Evolutionary conservation across 768 basidiomycete genomes (phyloP).

Genomic region (Gloeopeniophorella convolvens): DNA sequence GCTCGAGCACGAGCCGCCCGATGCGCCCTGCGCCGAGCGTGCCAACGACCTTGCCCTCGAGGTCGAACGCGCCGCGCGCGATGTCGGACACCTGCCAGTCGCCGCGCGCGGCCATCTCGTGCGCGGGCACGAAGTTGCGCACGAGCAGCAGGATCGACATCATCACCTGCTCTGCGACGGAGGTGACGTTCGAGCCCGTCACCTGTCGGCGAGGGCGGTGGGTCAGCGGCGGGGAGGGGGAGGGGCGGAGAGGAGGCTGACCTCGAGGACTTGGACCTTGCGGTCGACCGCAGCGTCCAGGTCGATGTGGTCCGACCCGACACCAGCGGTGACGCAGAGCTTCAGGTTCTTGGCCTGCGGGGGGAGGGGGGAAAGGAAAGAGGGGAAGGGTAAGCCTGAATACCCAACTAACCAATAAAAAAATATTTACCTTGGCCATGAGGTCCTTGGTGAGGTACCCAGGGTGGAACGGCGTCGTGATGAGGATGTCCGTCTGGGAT

Average conservation of each 20-base stretch:
- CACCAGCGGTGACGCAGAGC: slow-evolving; percentile 84
- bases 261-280: slow-evolving; percentile 70
- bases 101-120: slow-evolving; percentile 33
- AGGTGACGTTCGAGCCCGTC: slow-evolving; percentile 39
- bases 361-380: not conserved
- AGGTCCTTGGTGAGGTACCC: slow-evolving; percentile 26
- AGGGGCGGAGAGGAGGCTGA: slow-evolving; percentile 33
- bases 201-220: too few relatives aligned
- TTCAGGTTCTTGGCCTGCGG: too few relatives aligned
- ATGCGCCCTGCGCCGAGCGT: too few relatives aligned
- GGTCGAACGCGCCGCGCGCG: slow-evolving; percentile 37
- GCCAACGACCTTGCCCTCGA: too few relatives aligned
- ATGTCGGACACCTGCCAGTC: slow-evolving; percentile 37
- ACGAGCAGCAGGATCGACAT: slow-evolving; percentile 40
- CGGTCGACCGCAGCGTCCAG: slow-evolving; percentile 76
- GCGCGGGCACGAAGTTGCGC: slow-evolving; percentile 38
- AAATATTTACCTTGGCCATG: slow-evolving; percentile 20
- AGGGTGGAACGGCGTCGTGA: slow-evolving; percentile 28
- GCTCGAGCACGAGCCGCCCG: too few relatives aligned
- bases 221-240: slow-evolving; percentile 35
- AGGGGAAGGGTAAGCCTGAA: rapidly evolving
- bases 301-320: slow-evolving; percentile 80
- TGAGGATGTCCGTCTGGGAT: slow-evolving; percentile 17
- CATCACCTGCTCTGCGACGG: slow-evolving; percentile 37
- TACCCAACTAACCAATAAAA: too few relatives aligned